A percentile compares a stretch with the other conserved stretches of the same genome.
phyloP scores from a whole-genome alignment of 2,329 filamentous ascomycete species.

The Trichoderma polysporum region DNA sequence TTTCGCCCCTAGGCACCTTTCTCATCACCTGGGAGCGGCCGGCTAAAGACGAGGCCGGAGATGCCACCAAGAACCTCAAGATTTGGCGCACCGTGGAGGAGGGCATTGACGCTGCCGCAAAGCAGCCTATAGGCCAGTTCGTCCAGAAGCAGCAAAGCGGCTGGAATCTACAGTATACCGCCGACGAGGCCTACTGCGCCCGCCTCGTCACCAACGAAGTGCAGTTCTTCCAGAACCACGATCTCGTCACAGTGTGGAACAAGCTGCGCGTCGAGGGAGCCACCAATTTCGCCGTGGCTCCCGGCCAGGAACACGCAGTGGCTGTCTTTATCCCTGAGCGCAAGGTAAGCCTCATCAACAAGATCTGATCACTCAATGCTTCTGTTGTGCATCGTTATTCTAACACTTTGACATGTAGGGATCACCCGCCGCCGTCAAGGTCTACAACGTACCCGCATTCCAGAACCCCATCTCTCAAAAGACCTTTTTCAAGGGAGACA shows the following conservation, averaged over 20 bases:
- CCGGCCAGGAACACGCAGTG: slow-evolving; percentile 85
- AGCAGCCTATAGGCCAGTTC: slow-evolving; percentile 79
- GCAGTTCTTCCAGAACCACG: slow-evolving; percentile 89
- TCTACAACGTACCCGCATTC: slow-evolving; percentile 92
- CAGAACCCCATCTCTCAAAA: slow-evolving; percentile 84
- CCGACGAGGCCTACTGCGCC: slow-evolving; percentile 90
- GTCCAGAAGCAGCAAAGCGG: slow-evolving; percentile 94
- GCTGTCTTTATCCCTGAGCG: slow-evolving; percentile 94
- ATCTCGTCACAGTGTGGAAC: slow-evolving; percentile 88
- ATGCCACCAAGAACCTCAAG: slow-evolving; percentile 95
- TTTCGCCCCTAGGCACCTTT: slow-evolving; percentile 89
- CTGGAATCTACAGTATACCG: slow-evolving; percentile 97
- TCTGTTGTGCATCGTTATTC: background rate
- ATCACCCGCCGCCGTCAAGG: slow-evolving; percentile 88
- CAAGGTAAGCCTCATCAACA: slow-evolving; percentile 62
- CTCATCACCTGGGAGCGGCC: slow-evolving; percentile 96
- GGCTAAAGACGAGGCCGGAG: slow-evolving; percentile 86
- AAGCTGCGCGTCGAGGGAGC: slow-evolving; percentile 92
- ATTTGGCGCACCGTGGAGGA: slow-evolving; percentile 86
- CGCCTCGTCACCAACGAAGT: slow-evolving; percentile 95
- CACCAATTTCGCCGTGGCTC: slow-evolving; percentile 82
- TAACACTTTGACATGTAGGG: slow-evolving; percentile 55
- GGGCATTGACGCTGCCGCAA: slow-evolving; percentile 58
- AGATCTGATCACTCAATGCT: background rate
- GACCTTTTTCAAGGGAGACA: slow-evolving; percentile 99